Conservation (phyloP, 1,139 yeast genomes). For the Candida glucosophila region DNA sequence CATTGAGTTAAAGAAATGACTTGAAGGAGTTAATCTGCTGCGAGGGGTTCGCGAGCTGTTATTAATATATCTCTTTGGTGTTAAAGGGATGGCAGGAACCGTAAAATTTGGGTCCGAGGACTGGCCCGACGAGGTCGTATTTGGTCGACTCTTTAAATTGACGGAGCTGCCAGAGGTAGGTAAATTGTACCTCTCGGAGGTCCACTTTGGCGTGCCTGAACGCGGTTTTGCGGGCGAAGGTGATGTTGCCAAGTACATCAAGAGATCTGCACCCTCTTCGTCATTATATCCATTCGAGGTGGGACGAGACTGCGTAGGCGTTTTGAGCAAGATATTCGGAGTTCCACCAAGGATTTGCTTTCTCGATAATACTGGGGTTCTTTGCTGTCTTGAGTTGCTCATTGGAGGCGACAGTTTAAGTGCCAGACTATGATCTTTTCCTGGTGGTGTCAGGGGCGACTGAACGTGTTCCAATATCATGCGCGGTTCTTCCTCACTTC, state of each 20-base stretch:
- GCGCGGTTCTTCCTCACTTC: slow-evolving; percentile 16
- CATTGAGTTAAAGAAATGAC: slow-evolving; percentile 20
- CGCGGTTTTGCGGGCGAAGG: slow-evolving; percentile 62
- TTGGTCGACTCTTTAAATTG: slow-evolving; percentile 5
- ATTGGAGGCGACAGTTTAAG: slow-evolving; percentile 33
- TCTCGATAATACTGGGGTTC: slow-evolving; percentile 29
- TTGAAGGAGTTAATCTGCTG: slow-evolving; percentile 35
- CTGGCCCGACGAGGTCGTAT: slow-evolving; percentile 8
- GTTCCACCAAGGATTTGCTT: slow-evolving; percentile 11
- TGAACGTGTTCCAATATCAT: slow-evolving; percentile 31
- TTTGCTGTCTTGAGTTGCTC: slow-evolving; percentile 12
- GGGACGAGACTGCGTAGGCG: slow-evolving; percentile 27
- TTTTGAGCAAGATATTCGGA: slow-evolving; percentile 19
- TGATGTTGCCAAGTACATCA: slow-evolving; percentile 77
- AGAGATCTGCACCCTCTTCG: slow-evolving; percentile 76
- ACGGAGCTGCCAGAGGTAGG: not conserved
- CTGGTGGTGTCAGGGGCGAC: slow-evolving; percentile 22
- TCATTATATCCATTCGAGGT: slow-evolving; percentile 22
- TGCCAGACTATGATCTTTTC: slow-evolving; percentile 9
- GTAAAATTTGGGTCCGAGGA: too few relatives aligned
- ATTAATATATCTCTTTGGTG: slow-evolving; percentile 34
- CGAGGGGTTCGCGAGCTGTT: slow-evolving; percentile 32
- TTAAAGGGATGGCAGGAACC: slow-evolving; percentile 38
- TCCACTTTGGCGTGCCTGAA: slow-evolving; percentile 22
- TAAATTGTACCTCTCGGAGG: not conserved